Percentiles rank a stretch among this genome's conserved stretches.
These are phyloP conservation scores for Eucalyptus pauciflora DNA, from an alignment of 345 rosid genomes.

Conservation along the genomic window DNA sequence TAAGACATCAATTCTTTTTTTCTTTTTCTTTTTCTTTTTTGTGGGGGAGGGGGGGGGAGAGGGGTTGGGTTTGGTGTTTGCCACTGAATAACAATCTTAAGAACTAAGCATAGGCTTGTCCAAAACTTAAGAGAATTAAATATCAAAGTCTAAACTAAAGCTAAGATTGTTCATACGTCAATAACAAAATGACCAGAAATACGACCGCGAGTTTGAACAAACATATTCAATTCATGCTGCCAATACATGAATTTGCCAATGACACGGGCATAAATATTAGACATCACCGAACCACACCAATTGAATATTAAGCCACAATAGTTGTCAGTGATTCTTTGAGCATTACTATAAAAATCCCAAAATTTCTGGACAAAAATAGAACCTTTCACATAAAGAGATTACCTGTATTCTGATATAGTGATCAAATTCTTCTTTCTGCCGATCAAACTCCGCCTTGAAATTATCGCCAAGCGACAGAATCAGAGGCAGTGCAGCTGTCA, in stretches of 20 bases:
- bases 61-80: neutral
- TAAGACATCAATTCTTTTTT: neutral
- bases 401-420: slow-evolving; percentile 52
- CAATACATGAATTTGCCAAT: neutral
- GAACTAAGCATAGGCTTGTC: neutral
- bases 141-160: neutral
- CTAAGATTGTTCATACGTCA: neutral
- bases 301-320: neutral
- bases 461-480: slow-evolving; percentile 32
- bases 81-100: neutral
- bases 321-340: neutral
- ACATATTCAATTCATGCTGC: neutral
- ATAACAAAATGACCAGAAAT: neutral
- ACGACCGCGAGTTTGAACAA: neutral
- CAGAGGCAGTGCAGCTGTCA: slow-evolving; percentile 22
- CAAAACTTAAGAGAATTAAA: neutral
- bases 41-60: too few species aligned
- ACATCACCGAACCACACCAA: neutral
- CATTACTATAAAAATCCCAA: neutral
- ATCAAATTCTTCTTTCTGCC: slow-evolving; percentile 57
- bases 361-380: neutral
- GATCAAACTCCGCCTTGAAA: slow-evolving; percentile 35
- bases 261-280: neutral
- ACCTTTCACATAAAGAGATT: neutral
- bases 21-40: too few species aligned